phyloP scores from a whole-genome alignment of 768 basidiomycete genomes.

The Tulasnella sp. region DNA sequence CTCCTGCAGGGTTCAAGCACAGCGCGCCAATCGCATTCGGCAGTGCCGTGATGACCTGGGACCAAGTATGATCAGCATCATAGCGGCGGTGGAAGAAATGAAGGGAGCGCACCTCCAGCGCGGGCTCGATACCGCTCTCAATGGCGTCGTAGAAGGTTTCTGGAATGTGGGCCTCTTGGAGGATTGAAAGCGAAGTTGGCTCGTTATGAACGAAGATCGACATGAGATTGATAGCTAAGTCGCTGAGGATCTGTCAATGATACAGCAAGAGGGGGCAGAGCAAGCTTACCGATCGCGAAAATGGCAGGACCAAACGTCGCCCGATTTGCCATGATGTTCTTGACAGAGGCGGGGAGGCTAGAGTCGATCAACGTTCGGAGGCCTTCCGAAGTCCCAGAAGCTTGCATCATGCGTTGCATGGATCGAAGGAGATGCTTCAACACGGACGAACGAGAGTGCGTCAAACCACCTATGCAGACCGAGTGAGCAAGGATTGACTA shows the following conservation, averaged over 20 bases:
- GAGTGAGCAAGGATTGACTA: slow-evolving; percentile 2
- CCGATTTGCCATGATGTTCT: slow-evolving; percentile 83
- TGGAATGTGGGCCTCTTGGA: slow-evolving; percentile 91
- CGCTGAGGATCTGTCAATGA: slow-evolving; percentile 34
- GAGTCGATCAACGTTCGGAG: slow-evolving; percentile 93
- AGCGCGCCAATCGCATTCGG: slow-evolving; percentile 95
- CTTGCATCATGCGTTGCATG: slow-evolving; percentile 97
- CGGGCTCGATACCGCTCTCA: slow-evolving; percentile 80
- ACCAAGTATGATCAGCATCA: not conserved
- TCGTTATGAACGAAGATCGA: slow-evolving; percentile 98
- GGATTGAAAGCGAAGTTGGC: slow-evolving; percentile 87
- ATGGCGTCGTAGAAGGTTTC: slow-evolving; percentile 86
- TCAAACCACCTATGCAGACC: slow-evolving; percentile 61
- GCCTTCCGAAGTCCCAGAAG: slow-evolving; percentile 90
- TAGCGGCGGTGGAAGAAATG: not conserved
- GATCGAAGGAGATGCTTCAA: slow-evolving; percentile 90
- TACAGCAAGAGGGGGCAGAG: slow-evolving; percentile 7
- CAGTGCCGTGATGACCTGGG: slow-evolving; percentile 85
- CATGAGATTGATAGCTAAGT: slow-evolving; percentile 87
- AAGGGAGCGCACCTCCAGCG: slow-evolving; percentile 70
- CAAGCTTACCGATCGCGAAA: slow-evolving; percentile 72
- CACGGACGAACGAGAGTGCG: slow-evolving; percentile 74
- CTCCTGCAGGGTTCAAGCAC: slow-evolving; percentile 89
- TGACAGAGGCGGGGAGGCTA: slow-evolving; percentile 78
- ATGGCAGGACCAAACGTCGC: slow-evolving; percentile 84